Base-by-base conservation (phyloP, 2,329 filamentous ascomycete genomes). In the Cercospora nicotianae region DNA sequence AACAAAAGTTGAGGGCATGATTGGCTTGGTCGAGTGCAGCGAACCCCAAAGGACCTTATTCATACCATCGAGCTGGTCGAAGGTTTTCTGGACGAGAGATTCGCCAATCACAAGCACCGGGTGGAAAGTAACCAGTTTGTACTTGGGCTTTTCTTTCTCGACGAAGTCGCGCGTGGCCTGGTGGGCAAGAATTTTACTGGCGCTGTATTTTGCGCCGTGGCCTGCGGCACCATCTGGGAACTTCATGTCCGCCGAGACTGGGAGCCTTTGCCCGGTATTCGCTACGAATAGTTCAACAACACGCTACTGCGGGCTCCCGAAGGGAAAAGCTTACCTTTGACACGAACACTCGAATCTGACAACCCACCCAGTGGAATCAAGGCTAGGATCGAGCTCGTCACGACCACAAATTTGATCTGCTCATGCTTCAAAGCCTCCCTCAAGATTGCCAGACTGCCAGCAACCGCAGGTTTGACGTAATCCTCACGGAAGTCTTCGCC, bases 131-230 rank as follows among this genome's bases (percentile, higher is more conserved):
- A 74, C 57, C 20, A 77, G 30, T 13, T 64, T 67, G 63, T 72
- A 78, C 2, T 66, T 36, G 2, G 75, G 74, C 7, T 70, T 72
- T 45, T 74, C 59, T 5, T 69, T 39, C 4, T 61, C 30, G 2
- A 72, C 39, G 31, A 74, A 77, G 5, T 73, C 66, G 9, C 67
- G 69, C 1, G 73, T 71, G 5, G 75, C 75, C 57, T 75, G 73
- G 57, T 76, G 73, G 1, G 77, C 76, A 7, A 77, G 68, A 36
- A 77, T 68, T 33, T 78, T 77, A 23, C 60, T 62, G n/a, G 60
- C 36, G 36, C 36, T 51, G 10, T 62, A 62, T 33, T 67, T 72
- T 68, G 71, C 16, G 61, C 63, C 72, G 30, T 70, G 66, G 28
- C 76, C 75, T 6, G 73, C 74, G 1, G 66, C 20, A 23, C 68